Base-by-base conservation (phyloP, 805 yeast species). In the Clavispora phyllophila region DNA sequence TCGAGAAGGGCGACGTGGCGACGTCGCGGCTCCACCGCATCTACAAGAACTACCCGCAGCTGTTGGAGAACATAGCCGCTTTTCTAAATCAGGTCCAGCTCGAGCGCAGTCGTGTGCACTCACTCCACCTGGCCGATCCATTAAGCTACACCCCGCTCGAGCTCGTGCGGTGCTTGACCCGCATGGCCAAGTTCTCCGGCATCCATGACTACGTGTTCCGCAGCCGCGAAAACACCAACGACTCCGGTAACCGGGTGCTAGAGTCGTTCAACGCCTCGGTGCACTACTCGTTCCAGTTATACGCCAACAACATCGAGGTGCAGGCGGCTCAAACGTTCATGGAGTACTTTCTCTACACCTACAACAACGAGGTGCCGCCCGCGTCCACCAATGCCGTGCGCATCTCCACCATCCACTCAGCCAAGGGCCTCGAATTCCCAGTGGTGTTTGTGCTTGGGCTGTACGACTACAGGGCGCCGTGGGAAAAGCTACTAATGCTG, bases 401-500 rank as follows among this genome's bases (percentile, higher is more conserved):
- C 39, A 50, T 84, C 1, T 79, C 88, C 0, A 85, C 91, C 0
- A 75, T 85, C 2, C 91, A 85, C 58, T 70, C 86, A 0, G 79
- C 90, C 1, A 85, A 85, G 51, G 91, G 93, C 0, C 58, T 83
- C 4, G 89, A 84, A 47, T 83, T 79, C 51, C 88, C 89, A 0
- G 67, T 82, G 10, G 87, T 82, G 1, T 83, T 84, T 57, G 50
- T 82, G 39, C 42, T 45, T 40, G 53, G 57, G 33, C 17, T 39
- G 26, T 5, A 14, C 9, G 9, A 18, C n/a, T 20, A 13, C 34
- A 13, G 19, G 34, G 40, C 47, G 33, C 33, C 40, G n/a, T 49
- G 53, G 53, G 53, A 49, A 27, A 45, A 45, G 24, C 41, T 17
- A 28, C 42, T n/a, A 24, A 32, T 9, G 24, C 35, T 34, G n/a